These are phyloP conservation scores for Saccharomyces hybrid DNA, from an alignment of 1,139 yeast species.

Conservation along the genomic window DNA sequence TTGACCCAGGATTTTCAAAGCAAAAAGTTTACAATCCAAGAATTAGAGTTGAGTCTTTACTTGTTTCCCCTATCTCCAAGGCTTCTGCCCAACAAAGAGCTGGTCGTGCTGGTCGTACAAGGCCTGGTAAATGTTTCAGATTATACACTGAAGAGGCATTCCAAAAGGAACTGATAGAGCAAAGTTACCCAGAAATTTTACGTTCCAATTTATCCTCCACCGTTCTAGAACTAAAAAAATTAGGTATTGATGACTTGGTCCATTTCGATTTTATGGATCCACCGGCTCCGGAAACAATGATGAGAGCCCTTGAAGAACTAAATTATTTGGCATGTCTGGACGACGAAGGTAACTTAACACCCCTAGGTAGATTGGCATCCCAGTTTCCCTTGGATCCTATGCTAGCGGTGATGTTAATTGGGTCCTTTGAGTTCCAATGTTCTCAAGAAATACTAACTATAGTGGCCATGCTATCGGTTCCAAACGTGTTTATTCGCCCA, in stretches of 20 bases:
- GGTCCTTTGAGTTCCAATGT: constrained; percentile 77
- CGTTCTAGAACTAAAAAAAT: constrained; percentile 83
- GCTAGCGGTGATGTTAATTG: constrained; percentile 87
- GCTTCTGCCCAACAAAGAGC: constrained; percentile 98
- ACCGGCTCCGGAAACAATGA: constrained; percentile 99
- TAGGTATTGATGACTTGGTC: constrained; percentile 91
- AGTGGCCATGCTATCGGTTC: constrained; percentile 87
- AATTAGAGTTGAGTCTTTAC: constrained; percentile 85
- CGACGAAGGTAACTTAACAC: constrained; percentile 85
- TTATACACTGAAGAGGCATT: constrained; percentile 95
- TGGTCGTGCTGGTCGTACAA: constrained; percentile 99
- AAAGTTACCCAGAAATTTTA: constrained; percentile 91
- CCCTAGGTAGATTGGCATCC: constrained; percentile 82
- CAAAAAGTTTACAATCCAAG: constrained; percentile 96
- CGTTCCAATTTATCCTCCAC: constrained; percentile 88
- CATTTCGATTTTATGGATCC: constrained; percentile 99
- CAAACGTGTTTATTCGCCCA: constrained; percentile 91
- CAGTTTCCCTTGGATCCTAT: constrained; percentile 95
- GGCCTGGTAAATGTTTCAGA: constrained; percentile 97
- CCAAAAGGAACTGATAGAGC: constrained; percentile 87
- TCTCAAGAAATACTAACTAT: constrained; percentile 83
- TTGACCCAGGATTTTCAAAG: constrained; percentile 95
- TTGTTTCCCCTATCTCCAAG: constrained; percentile 93
- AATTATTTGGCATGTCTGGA: constrained; percentile 84
- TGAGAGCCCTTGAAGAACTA: constrained; percentile 94